These are phyloP conservation scores for Planoprotostelium fungivorum DNA, from an alignment of 78 protist genomes.

Conservation along the genomic window DNA sequence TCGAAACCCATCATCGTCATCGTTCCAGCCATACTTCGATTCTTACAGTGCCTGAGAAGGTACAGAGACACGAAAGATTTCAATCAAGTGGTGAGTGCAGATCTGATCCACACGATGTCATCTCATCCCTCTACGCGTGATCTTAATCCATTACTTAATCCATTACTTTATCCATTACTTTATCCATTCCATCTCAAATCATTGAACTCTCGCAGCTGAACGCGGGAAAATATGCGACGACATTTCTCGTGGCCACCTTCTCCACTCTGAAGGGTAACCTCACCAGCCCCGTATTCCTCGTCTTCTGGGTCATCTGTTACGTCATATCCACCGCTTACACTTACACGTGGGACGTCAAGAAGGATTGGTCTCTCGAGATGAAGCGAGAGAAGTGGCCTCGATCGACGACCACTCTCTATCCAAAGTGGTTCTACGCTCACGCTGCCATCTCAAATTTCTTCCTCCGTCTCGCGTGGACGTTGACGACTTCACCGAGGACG, in stretches of 20 bases:
- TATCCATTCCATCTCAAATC: background rate
- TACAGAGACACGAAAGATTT: slow-evolving; percentile 36
- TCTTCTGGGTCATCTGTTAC: slow-evolving; percentile 17
- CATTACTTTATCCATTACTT: background rate
- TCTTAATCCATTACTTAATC: too few relatives aligned
- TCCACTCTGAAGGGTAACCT: background rate
- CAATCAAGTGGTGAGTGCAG: slow-evolving; percentile 23
- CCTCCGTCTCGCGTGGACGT: slow-evolving; percentile 37
- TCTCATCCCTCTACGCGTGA: too few relatives aligned
- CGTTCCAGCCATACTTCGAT: slow-evolving; percentile 33
- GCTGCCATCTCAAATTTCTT: slow-evolving; percentile 32
- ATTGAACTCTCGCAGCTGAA: background rate
- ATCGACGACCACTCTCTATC: slow-evolving; percentile 15
- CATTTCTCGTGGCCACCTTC: slow-evolving; percentile 9
- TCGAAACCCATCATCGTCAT: slow-evolving; percentile 19
- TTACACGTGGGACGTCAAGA: slow-evolving; percentile 32
- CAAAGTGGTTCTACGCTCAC: slow-evolving; percentile 30
- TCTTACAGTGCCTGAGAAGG: slow-evolving; percentile 48
- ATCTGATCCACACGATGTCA: too few relatives aligned
- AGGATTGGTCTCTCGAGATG: slow-evolving; percentile 50
- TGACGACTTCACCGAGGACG: slow-evolving; percentile 32
- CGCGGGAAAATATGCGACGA: slow-evolving; percentile 34
- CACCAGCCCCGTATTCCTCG: background rate
- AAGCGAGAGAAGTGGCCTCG: slow-evolving; percentile 17
- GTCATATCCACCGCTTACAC: slow-evolving; percentile 20